These are phyloP conservation scores for Phytophthora idaei DNA, from an alignment of 352 stramenopile genomes.

Conservation along the genomic window DNA sequence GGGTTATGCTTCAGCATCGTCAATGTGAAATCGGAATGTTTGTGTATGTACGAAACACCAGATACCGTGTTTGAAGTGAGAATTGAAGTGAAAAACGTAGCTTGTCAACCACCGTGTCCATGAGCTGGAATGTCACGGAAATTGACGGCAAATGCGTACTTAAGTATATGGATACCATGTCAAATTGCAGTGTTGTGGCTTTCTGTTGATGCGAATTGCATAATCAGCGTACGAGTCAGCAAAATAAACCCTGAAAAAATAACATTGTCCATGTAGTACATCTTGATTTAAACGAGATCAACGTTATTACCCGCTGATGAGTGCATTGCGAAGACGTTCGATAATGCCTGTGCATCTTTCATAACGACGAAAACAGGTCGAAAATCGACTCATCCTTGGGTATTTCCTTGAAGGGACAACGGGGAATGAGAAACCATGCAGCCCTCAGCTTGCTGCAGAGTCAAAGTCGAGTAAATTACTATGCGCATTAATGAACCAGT, in stretches of 20 bases:
- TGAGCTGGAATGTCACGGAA: neutral
- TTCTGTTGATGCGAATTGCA: no score
- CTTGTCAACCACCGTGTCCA: no score
- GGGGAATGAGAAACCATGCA: no score
- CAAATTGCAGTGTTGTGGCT: neutral
- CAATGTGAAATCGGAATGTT: neutral
- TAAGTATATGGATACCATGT: neutral
- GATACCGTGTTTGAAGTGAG: no score
- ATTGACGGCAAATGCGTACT: neutral
- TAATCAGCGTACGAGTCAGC: no score
- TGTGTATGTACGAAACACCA: neutral
- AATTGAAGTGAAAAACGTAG: no score
- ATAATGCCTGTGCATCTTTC: neutral
- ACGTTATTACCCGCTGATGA: no score
- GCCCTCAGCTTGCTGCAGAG: neutral
- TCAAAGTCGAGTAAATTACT: constrained; percentile 21
- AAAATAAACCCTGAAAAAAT: no score
- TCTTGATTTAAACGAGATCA: no score
- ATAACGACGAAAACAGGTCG: neutral
- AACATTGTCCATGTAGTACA: no score
- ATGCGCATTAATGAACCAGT: constrained; percentile 84
- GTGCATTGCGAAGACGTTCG: neutral
- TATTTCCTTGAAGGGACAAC: neutral
- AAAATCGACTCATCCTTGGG: neutral
- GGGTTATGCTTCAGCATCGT: constrained; percentile 8